These are phyloP conservation scores for Viola odorata DNA, from an alignment of 345 rosid genomes.

Conservation along the genomic window DNA sequence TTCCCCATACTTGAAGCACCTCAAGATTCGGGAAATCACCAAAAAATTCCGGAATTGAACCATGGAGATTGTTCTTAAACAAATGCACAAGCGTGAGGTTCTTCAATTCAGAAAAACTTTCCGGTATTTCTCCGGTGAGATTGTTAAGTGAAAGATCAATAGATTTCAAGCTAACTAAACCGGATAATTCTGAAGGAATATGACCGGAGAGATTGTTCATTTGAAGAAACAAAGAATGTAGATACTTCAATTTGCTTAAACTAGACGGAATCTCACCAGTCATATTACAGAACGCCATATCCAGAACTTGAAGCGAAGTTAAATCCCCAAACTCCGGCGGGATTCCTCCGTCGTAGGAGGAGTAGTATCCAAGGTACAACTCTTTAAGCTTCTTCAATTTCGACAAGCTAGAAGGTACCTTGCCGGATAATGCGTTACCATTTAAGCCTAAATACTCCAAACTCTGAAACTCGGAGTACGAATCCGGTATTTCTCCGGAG, in stretches of 20 bases:
- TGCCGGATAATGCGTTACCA: constrained; percentile 48
- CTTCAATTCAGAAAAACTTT: constrained; percentile 40
- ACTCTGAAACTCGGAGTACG: constrained; percentile 55
- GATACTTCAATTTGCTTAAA: constrained; percentile 45
- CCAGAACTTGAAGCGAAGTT: constrained; percentile 48
- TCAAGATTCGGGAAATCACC: constrained; percentile 69
- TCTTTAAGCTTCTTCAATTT: constrained; percentile 50
- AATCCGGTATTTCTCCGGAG: constrained; percentile 63
- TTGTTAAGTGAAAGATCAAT: constrained; percentile 65
- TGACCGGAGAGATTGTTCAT: constrained; percentile 65
- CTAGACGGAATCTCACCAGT: constrained; percentile 69
- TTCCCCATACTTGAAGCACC: constrained; percentile 63
- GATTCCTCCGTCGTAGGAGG: constrained; percentile 50
- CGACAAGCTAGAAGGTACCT: constrained; percentile 50
- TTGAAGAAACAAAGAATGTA: constrained; percentile 69
- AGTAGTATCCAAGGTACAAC: constrained; percentile 59
- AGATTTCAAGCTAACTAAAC: constrained; percentile 53
- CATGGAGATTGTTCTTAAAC: constrained; percentile 58
- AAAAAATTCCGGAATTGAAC: constrained; percentile 56
- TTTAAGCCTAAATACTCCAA: constrained; percentile 64
- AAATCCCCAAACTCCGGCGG: constrained; percentile 70
- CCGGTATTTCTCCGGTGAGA: constrained; percentile 72
- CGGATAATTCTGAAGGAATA: constrained; percentile 68
- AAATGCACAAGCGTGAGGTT: constrained; percentile 53
- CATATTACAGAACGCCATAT: constrained; percentile 62